Conservation (phyloP, 176 grass and related monocot genomes). For the Rhynchospora pubera region DNA sequence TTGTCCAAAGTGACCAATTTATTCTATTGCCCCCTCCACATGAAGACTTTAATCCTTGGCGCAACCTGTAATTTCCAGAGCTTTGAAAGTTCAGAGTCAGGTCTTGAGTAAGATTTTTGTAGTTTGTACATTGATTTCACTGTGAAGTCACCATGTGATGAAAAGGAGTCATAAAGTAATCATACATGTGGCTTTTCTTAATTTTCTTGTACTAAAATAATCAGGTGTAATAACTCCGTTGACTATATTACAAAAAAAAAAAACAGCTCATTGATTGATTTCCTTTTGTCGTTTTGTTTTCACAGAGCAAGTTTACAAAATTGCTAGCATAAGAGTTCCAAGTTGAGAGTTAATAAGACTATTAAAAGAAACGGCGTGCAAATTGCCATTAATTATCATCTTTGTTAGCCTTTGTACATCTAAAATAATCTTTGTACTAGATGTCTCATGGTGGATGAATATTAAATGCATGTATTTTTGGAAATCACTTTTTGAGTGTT, state of each 20-base stretch:
- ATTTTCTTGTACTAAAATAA: not conserved
- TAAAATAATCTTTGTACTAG: not conserved
- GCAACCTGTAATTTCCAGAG: too few species aligned
- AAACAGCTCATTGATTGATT: not conserved
- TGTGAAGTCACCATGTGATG: too few species aligned
- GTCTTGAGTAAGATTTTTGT: too few species aligned
- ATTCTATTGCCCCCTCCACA: too few species aligned
- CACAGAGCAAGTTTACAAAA: not conserved
- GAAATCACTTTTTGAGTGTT: not conserved
- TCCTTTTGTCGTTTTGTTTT: not conserved
- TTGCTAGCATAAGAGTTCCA: not conserved
- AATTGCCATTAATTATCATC: not conserved
- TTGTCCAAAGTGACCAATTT: too few species aligned
- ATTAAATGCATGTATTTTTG: not conserved
- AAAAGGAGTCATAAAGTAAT: not conserved
- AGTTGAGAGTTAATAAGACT: not conserved
- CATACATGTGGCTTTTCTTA: not conserved
- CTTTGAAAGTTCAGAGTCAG: too few species aligned
- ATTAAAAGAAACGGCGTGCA: not conserved
- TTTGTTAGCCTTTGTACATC: not conserved
- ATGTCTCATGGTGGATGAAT: not conserved
- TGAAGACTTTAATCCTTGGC: too few species aligned
- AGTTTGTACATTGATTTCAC: too few species aligned
- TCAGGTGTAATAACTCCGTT: not conserved
- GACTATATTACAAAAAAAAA: not conserved